Percentiles rank a stretch among this genome's conserved stretches.
These are phyloP conservation scores for Pugionium dolabratum DNA, from an alignment of 345 rosid species.

Conservation along the genomic window DNA sequence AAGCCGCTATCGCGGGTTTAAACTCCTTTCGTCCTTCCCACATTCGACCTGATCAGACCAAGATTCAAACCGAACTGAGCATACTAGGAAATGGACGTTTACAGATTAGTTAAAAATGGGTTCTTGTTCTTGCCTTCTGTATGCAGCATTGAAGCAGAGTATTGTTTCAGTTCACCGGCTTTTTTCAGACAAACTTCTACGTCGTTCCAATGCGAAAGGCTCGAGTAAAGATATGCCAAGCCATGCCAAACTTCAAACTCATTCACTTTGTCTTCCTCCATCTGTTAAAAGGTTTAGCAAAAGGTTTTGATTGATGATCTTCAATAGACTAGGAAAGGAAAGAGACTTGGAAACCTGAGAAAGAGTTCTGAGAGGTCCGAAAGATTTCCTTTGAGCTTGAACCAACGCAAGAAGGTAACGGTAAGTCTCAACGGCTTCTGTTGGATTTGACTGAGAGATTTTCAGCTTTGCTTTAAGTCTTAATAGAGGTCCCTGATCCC, in stretches of 20 bases:
- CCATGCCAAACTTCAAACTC: slow-evolving; percentile 98
- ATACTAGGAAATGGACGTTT: background rate
- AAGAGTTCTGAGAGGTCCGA: slow-evolving; percentile 58
- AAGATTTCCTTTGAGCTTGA: slow-evolving; percentile 87
- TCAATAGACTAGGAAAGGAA: background rate
- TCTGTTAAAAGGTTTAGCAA: slow-evolving; percentile 35
- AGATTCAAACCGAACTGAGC: slow-evolving; percentile 21
- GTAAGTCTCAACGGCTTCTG: slow-evolving; percentile 82
- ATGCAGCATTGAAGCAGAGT: slow-evolving; percentile 65
- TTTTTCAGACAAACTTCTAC: slow-evolving; percentile 77
- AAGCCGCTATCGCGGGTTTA: slow-evolving; percentile 54
- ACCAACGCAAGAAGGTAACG: slow-evolving; percentile 87
- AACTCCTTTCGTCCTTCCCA: slow-evolving; percentile 64
- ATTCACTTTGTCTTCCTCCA: slow-evolving; percentile 60
- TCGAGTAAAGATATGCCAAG: slow-evolving; percentile 75
- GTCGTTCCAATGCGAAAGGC: slow-evolving; percentile 91
- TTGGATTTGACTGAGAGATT: slow-evolving; percentile 63
- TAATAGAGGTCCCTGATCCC: slow-evolving; percentile 87
- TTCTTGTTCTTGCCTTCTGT: slow-evolving; percentile 69
- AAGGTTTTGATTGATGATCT: background rate
- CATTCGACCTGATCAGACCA: slow-evolving; percentile 59
- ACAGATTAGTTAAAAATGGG: background rate
- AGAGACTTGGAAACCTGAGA: slow-evolving; percentile 54
- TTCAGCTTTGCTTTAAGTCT: slow-evolving; percentile 83
- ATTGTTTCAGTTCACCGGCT: slow-evolving; percentile 72